Percentiles rank a stretch among this genome's conserved stretches.
Evolutionary conservation across 139 green algal species (phyloP).

Genomic region (Micromonas pusilla): DNA sequence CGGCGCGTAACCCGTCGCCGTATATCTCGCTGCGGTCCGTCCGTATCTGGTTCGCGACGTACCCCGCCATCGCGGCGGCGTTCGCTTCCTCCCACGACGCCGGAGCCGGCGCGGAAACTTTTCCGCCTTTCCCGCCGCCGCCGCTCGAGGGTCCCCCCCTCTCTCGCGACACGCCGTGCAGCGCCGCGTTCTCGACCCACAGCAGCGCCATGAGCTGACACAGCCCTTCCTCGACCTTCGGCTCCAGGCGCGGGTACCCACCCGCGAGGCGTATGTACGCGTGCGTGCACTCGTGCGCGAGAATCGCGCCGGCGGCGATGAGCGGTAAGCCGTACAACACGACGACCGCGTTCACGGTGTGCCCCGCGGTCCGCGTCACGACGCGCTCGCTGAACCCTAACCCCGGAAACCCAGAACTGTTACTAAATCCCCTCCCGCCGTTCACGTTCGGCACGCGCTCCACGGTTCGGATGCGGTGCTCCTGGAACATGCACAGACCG

Average conservation of each 20-base stretch:
- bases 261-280: constrained; percentile 68
- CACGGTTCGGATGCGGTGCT: constrained; percentile 46
- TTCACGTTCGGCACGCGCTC: not conserved
- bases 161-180: not conserved
- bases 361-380: not conserved
- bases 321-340: constrained; percentile 79
- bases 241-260: constrained; percentile 48
- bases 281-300: constrained; percentile 90
- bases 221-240: constrained; percentile 76
- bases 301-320: constrained; percentile 70
- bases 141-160: not conserved
- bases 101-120: not conserved
- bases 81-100: constrained; percentile 10
- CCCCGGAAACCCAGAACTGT: not conserved
- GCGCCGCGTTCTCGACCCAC: constrained; percentile 57
- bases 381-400: not conserved
- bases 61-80: constrained; percentile 36
- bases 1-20: constrained; percentile 76
- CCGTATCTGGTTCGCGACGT: constrained; percentile 72
- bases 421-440: not conserved
- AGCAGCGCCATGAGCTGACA: constrained; percentile 86
- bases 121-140: not conserved
- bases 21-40: constrained; percentile 68
- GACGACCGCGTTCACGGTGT: constrained; percentile 68
- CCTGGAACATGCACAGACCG: constrained; percentile 65